These are phyloP conservation scores for Patellifolia procumbens DNA, from an alignment of 179 eudicot species.

Conservation along the genomic window DNA sequence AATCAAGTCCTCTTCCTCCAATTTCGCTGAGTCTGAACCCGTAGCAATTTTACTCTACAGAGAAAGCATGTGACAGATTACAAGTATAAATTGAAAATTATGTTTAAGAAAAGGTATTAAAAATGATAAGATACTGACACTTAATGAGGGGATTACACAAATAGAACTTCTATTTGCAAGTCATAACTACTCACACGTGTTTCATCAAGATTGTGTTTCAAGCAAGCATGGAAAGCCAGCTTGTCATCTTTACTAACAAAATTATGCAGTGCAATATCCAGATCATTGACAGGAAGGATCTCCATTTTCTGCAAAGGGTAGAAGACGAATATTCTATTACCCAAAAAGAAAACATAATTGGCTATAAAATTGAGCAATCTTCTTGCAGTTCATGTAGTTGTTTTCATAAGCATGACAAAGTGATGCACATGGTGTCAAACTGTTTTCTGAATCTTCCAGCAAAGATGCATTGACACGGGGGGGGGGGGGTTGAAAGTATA, in stretches of 20 bases:
- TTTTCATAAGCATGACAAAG: not conserved
- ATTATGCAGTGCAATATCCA: conserved; percentile 92
- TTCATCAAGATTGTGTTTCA: conserved; percentile 89
- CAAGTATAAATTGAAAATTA: not conserved
- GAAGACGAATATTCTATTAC: not conserved
- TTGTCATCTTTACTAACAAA: conserved; percentile 97
- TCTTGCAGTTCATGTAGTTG: not conserved
- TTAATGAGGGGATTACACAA: not conserved
- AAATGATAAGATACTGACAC: not conserved
- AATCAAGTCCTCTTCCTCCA: conserved; percentile 82
- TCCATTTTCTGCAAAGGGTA: conserved; percentile 79
- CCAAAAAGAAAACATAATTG: not conserved
- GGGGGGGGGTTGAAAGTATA: not conserved
- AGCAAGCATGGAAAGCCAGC: conserved; percentile 85
- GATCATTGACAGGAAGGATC: conserved; percentile 95
- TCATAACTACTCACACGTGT: conserved; percentile 69
- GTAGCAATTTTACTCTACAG: conserved; percentile 72
- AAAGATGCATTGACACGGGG: not conserved
- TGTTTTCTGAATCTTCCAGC: not conserved
- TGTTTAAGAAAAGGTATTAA: not conserved
- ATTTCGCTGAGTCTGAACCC: conserved; percentile 59
- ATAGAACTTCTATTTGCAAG: not conserved
- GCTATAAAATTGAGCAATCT: not conserved
- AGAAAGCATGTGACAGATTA: not conserved
- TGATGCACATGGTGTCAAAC: not conserved